phyloP scores from a whole-genome alignment of 805 yeast species.

The Groenewaldozyma tartarivorans region DNA sequence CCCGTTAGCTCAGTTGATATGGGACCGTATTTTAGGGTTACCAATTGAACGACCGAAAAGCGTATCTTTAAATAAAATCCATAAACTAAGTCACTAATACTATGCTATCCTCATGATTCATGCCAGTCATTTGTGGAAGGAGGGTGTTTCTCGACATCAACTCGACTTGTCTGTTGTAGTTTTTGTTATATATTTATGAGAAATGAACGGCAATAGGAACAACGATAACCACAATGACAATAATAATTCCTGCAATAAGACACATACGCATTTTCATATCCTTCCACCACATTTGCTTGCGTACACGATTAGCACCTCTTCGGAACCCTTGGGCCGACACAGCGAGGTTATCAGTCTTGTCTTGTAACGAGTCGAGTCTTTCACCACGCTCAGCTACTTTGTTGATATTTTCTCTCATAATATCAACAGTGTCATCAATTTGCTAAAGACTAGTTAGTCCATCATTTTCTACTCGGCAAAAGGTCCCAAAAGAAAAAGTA shows the following conservation, averaged over 20 bases:
- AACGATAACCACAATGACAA: constrained; percentile 75
- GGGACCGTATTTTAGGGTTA: constrained; percentile 68
- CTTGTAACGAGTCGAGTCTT: constrained; percentile 82
- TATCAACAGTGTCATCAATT: constrained; percentile 92
- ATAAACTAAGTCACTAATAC: constrained; percentile 15
- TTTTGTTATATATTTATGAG: constrained; percentile 9
- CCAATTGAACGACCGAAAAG: constrained; percentile 77
- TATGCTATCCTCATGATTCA: neutral
- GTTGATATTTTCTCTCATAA: constrained; percentile 95
- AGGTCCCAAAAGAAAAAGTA: constrained; percentile 14
- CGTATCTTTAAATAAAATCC: constrained; percentile 34
- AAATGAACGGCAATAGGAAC: constrained; percentile 93
- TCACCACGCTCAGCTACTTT: constrained; percentile 95
- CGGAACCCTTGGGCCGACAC: constrained; percentile 90
- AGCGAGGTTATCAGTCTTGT: constrained; percentile 86
- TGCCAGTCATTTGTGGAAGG: neutral
- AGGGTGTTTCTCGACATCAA: neutral
- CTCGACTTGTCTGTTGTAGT: too few relatives aligned
- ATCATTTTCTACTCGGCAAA: too few relatives aligned
- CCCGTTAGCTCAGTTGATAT: constrained; percentile 66
- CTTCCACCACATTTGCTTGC: constrained; percentile 99
- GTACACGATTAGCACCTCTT: constrained; percentile 92
- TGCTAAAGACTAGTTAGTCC: constrained; percentile 37
- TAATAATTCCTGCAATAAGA: constrained; percentile 63
- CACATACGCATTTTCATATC: constrained; percentile 95